Base-by-base conservation (phyloP, 768 basidiomycete genomes). In the Royoungia palumana region DNA sequence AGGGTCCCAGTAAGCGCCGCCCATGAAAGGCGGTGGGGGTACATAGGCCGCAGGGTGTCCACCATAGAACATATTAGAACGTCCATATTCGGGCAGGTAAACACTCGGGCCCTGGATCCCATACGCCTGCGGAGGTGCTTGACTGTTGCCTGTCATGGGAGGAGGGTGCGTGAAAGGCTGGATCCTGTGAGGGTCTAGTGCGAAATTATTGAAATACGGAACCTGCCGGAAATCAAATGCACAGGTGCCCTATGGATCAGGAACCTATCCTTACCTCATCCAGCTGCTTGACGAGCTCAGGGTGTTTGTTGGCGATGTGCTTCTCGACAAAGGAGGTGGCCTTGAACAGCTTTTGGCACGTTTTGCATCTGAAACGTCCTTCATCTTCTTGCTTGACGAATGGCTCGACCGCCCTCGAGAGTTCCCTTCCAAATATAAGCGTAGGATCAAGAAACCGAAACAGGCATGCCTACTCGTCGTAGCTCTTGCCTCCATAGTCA, bases 301-400 rank as follows among this genome's bases (percentile, higher is more conserved):
- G 74, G 65, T 99, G 96, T 67, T 98, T 98, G 66, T 94, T 92
- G 12, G 85, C 81, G 52, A 99, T 85, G 66, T 99, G 96, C 75
- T 98, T 98, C 72, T 95, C 92, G 41, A 98, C 89, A 70, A 97
- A 99, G 21, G 94, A 83, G 28, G 89, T 87, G 5, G 94, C 96
- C 67, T 94, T 94, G 84, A 99, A 99, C 19, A 98, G 77, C 73
- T 99, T 99, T 70, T 85, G 86, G 69, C 96, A 99, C 24, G 85
- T 85, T 74, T 91, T 95, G 74, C 96, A 99, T 55, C 96, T 79
- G 73, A 89, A 98, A 66, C 96, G 98, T 61, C 87, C 90, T 69
- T 95, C 92, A 57, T 97, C 95, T 69, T 98, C 95, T 65, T 93
- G 89, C 70, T 94, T 94, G 67, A 98, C 80, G 65, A 78, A 78